phyloP scores from a whole-genome alignment of 345 rosid species.

The Arabidopsis suecica region DNA sequence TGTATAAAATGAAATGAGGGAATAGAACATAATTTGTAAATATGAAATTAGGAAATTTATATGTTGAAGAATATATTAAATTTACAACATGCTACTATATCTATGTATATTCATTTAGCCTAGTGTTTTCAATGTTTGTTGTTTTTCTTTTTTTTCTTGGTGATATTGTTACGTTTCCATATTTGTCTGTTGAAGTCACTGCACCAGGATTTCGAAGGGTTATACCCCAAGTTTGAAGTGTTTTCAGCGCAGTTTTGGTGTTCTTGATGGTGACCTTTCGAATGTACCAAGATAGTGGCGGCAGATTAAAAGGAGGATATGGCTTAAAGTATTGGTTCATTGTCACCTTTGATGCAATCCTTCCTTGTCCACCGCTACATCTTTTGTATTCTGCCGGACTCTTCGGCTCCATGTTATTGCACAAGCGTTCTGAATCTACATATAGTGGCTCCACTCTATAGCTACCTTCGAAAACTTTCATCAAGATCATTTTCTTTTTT shows the following conservation, averaged over 20 bases:
- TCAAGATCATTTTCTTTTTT: slow-evolving; percentile 65
- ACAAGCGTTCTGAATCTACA: slow-evolving; percentile 59
- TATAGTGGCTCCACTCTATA: slow-evolving; percentile 71
- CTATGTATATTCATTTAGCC: not conserved
- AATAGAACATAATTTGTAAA: no score
- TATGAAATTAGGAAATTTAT: not conserved
- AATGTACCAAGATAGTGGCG: slow-evolving; percentile 84
- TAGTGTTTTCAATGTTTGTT: not conserved
- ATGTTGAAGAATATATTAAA: not conserved
- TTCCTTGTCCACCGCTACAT: slow-evolving; percentile 71
- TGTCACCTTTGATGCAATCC: slow-evolving; percentile 68
- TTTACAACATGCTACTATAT: not conserved
- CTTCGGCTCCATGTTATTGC: slow-evolving; percentile 62
- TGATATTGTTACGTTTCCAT: not conserved
- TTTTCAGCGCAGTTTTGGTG: slow-evolving; percentile 44
- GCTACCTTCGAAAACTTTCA: slow-evolving; percentile 76
- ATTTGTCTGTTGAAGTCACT: not conserved
- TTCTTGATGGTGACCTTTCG: slow-evolving; percentile 67
- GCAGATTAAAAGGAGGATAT: slow-evolving; percentile 61
- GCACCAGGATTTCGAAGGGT: not conserved
- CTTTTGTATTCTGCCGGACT: slow-evolving; percentile 65
- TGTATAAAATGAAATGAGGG: no score
- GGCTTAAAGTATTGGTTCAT: slow-evolving; percentile 81
- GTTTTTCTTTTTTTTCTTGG: not conserved
- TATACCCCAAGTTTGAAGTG: slow-evolving; percentile 1